Percentiles rank a stretch among this genome's conserved stretches.
Evolutionary conservation across 2,329 filamentous ascomycete genomes (phyloP).

Genomic region (Sphaerulina vaccinii): DNA sequence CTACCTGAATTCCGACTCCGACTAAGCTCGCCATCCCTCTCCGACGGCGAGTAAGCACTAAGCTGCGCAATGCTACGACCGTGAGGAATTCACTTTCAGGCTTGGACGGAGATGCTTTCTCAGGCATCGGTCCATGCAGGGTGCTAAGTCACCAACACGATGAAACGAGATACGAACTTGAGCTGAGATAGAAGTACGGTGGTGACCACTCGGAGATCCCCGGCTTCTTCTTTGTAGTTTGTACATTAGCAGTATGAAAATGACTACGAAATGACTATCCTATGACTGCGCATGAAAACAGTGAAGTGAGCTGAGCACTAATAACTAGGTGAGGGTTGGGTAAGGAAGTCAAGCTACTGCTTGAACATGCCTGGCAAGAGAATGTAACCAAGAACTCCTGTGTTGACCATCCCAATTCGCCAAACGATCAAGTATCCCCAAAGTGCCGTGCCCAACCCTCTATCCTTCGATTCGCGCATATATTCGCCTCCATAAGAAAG

Average conservation of each 20-base stretch:
- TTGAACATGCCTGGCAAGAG: conserved; percentile 9
- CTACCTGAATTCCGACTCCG: conserved; percentile 14
- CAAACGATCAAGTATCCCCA: neutral
- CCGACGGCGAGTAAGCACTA: neutral
- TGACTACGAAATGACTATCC: conserved; percentile 5
- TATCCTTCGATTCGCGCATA: no score
- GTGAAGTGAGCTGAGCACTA: neutral
- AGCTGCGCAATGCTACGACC: neutral
- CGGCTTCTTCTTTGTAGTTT: neutral
- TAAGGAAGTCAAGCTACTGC: conserved; percentile 6
- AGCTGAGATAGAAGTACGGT: no score
- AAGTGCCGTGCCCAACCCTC: conserved; percentile 7
- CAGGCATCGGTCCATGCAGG: neutral
- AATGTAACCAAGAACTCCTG: neutral
- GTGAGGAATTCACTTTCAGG: neutral
- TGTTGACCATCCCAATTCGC: conserved; percentile 4
- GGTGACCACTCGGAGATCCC: no score
- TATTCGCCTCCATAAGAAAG: conserved; percentile 1
- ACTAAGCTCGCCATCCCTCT: neutral
- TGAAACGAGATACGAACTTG: no score
- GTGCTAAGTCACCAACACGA: neutral
- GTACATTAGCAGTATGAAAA: conserved; percentile 5
- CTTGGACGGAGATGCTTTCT: neutral
- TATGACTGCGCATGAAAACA: neutral
- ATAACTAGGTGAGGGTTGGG: conserved; percentile 1